These are phyloP conservation scores for Pseudogymnoascus sp. DNA, from an alignment of 2,329 filamentous ascomycete genomes.

Conservation along the genomic window DNA sequence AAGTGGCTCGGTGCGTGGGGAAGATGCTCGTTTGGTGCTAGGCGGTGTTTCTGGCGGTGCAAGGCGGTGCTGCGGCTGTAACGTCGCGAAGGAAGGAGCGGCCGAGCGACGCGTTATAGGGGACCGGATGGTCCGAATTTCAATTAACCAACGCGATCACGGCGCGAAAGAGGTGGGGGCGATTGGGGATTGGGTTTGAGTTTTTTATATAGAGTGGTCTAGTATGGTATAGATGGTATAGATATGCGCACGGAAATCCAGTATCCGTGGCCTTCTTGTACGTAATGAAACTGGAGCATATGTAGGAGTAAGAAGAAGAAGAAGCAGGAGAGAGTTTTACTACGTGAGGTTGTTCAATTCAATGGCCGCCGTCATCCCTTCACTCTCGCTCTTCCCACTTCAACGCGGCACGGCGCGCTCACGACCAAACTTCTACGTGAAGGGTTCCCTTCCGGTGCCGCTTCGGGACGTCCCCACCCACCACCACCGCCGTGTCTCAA, in stretches of 20 bases:
- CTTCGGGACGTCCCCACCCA: not conserved
- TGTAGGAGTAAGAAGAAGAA: not conserved
- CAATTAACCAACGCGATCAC: not conserved
- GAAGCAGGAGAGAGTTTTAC: not conserved
- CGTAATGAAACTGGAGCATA: not conserved
- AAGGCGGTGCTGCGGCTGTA: not conserved
- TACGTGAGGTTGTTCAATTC: not conserved
- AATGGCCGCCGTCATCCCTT: not conserved
- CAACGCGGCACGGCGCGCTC: not conserved
- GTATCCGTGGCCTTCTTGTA: not conserved
- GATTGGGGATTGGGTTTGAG: not conserved
- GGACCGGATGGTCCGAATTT: not conserved
- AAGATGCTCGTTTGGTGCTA: not conserved
- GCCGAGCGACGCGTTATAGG: not conserved
- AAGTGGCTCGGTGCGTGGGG: not conserved
- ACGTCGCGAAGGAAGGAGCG: not conserved
- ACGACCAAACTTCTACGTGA: not conserved
- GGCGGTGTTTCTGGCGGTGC: not conserved
- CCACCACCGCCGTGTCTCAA: not conserved
- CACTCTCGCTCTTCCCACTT: not conserved
- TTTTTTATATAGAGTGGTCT: not conserved
- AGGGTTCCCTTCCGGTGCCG: not conserved
- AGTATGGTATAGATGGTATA: not conserved
- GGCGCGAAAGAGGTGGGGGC: not conserved
- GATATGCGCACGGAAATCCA: not conserved